These are phyloP conservation scores for Chlorokybus atmophyticus DNA, from an alignment of 139 green algal species.

Conservation along the genomic window DNA sequence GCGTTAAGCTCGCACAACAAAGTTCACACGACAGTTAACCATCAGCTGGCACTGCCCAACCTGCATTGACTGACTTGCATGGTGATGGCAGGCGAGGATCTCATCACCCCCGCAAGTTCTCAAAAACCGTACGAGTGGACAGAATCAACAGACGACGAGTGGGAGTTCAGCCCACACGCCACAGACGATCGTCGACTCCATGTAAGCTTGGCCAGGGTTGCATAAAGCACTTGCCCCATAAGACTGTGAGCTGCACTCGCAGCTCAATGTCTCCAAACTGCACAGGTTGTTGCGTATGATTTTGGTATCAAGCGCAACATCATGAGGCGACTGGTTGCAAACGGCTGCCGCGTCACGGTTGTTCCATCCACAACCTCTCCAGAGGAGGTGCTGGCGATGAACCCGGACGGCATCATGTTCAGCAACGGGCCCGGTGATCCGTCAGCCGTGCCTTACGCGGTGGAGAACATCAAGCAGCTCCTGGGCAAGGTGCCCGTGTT, in stretches of 20 bases:
- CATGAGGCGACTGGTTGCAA: slow-evolving; percentile 76
- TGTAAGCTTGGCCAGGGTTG: too few species aligned
- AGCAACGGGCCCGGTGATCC: slow-evolving; percentile 79
- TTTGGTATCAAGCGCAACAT: slow-evolving; percentile 99
- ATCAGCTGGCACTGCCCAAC: too few species aligned
- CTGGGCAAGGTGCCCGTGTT: slow-evolving; percentile 93
- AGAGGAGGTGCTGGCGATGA: slow-evolving; percentile 79
- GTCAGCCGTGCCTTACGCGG: slow-evolving; percentile 88
- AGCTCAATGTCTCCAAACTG: too few species aligned
- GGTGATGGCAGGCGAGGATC: slow-evolving; percentile 36
- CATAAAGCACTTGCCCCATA: too few species aligned
- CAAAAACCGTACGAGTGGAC: slow-evolving; percentile 85
- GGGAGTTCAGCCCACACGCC: slow-evolving; percentile 54
- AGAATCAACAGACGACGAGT: slow-evolving; percentile 73
- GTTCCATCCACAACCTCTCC: slow-evolving; percentile 82
- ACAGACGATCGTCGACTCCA: too few species aligned
- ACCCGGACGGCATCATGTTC: slow-evolving; percentile 97
- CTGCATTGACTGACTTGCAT: too few species aligned
- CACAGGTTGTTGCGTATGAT: slow-evolving; percentile 86
- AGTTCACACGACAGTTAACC: too few species aligned
- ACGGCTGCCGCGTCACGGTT: slow-evolving; percentile 88
- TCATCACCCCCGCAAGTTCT: slow-evolving; percentile 58
- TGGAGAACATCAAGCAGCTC: slow-evolving; percentile 73
- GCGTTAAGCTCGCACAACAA: too few species aligned
- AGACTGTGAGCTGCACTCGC: too few species aligned